These are phyloP conservation scores for Fusarium goolgardi DNA, from an alignment of 2,329 filamentous ascomycete genomes.

Conservation along the genomic window DNA sequence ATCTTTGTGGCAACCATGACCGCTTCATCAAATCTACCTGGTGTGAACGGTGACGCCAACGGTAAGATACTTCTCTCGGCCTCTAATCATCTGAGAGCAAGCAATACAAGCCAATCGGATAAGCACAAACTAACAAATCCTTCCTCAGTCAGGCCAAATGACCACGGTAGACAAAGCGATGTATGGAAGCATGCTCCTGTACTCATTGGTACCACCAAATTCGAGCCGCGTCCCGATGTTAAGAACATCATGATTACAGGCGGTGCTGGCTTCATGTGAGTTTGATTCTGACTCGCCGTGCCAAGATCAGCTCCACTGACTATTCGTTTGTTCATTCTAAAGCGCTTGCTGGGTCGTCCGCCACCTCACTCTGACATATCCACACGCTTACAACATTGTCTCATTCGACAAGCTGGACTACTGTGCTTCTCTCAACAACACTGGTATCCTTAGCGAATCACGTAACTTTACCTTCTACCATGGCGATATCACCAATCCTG, in stretches of 20 bases:
- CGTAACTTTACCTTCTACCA: slow-evolving; percentile 83
- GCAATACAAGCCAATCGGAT: slow-evolving; percentile 6
- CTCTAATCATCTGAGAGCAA: background rate
- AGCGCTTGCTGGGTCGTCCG: slow-evolving; percentile 87
- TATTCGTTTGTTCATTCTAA: slow-evolving; percentile 28
- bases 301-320: slow-evolving; percentile 36
- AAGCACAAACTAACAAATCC: background rate
- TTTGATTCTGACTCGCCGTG: slow-evolving; percentile 24
- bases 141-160: slow-evolving; percentile 28
- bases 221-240: slow-evolving; percentile 74
- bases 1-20: slow-evolving; percentile 23
- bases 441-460: slow-evolving; percentile 72
- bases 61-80: slow-evolving; percentile 20
- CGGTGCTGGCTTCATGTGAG: slow-evolving; percentile 87
- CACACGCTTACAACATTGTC: slow-evolving; percentile 79
- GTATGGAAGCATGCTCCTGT: slow-evolving; percentile 79
- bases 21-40: slow-evolving; percentile 27
- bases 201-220: slow-evolving; percentile 75
- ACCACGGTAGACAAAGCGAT: slow-evolving; percentile 60
- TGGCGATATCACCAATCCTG: slow-evolving; percentile 79
- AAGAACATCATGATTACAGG: slow-evolving; percentile 88
- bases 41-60: slow-evolving; percentile 22
- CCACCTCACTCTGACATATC: slow-evolving; percentile 79
- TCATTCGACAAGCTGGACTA: slow-evolving; percentile 90
- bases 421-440: slow-evolving; percentile 84